Percentiles rank a stretch among this genome's conserved stretches.
These are phyloP conservation scores for Arabidopsis suecica DNA, from an alignment of 345 rosid species.

Conservation along the genomic window DNA sequence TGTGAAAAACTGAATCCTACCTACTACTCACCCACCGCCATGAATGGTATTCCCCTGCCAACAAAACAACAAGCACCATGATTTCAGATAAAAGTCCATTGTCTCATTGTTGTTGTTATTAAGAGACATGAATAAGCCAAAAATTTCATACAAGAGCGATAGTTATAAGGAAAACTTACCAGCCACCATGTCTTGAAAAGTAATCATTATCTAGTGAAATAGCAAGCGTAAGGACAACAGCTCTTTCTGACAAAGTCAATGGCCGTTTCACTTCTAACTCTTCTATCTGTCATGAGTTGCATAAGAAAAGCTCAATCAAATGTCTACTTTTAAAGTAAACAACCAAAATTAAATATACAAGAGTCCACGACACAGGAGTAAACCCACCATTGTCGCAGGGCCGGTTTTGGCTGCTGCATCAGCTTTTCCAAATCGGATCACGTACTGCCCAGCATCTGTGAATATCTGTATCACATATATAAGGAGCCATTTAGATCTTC, in stretches of 20 bases:
- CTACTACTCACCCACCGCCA: constrained; percentile 62
- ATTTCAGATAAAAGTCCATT: neutral
- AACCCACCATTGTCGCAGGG: constrained; percentile 57
- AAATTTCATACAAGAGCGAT: neutral
- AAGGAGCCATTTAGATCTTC: constrained; percentile 15
- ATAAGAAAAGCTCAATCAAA: constrained; percentile 2
- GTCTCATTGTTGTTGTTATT: neutral
- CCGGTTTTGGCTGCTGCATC: constrained; percentile 67
- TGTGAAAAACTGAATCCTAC: constrained; percentile 19
- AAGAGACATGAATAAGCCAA: neutral
- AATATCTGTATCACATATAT: constrained; percentile 59
- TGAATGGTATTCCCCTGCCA: constrained; percentile 68
- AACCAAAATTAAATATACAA: neutral
- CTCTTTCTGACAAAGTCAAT: constrained; percentile 80
- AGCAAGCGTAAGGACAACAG: constrained; percentile 82
- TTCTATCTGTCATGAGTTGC: constrained; percentile 56
- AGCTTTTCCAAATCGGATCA: constrained; percentile 81
- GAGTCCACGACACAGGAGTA: neutral
- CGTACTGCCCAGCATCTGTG: constrained; percentile 99
- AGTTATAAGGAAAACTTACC: constrained; percentile 50
- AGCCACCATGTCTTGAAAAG: constrained; percentile 94
- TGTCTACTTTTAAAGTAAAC: neutral
- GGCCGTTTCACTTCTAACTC: constrained; percentile 79
- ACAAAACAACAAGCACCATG: constrained; percentile 26
- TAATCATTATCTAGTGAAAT: constrained; percentile 94